A percentile compares a stretch with the other conserved stretches of the same genome.
These are phyloP conservation scores for Acacia crassicarpa DNA, from an alignment of 306 rosid species.

Conservation along the genomic window DNA sequence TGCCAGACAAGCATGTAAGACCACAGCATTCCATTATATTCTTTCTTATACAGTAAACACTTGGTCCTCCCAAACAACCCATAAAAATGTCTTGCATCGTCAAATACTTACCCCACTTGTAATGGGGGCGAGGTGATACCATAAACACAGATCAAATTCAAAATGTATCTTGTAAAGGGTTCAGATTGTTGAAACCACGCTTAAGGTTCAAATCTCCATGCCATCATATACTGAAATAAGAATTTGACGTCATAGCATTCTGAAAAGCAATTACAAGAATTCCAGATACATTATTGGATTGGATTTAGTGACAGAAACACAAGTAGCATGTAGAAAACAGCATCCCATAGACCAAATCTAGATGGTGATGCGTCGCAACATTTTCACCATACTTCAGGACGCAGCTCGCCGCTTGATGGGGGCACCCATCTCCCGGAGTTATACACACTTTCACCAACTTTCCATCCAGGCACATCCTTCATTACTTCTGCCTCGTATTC, in stretches of 20 bases:
- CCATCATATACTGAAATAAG: neutral
- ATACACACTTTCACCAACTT: constrained; percentile 93
- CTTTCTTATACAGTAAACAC: no score
- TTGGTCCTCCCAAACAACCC: neutral
- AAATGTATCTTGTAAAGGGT: neutral
- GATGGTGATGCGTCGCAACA: constrained; percentile 29
- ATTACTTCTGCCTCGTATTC: constrained; percentile 95
- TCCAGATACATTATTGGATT: constrained; percentile 54
- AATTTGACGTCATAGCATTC: constrained; percentile 21
- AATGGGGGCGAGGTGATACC: neutral
- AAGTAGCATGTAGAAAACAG: constrained; percentile 37
- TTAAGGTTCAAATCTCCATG: neutral
- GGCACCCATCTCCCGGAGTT: constrained; percentile 97
- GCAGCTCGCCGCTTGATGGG: constrained; percentile 90
- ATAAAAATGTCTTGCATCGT: neutral
- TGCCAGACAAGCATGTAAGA: no score
- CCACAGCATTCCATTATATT: neutral
- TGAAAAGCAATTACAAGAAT: constrained; percentile 24
- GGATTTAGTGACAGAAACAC: constrained; percentile 26
- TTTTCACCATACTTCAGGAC: constrained; percentile 93
- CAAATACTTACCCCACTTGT: neutral
- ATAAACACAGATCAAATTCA: neutral
- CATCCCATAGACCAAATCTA: constrained; percentile 20
- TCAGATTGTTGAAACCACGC: neutral
- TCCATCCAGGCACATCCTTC: constrained; percentile 99